These are phyloP conservation scores for Fusarium caatingaense DNA, from an alignment of 2,329 filamentous ascomycete species.

Conservation along the genomic window DNA sequence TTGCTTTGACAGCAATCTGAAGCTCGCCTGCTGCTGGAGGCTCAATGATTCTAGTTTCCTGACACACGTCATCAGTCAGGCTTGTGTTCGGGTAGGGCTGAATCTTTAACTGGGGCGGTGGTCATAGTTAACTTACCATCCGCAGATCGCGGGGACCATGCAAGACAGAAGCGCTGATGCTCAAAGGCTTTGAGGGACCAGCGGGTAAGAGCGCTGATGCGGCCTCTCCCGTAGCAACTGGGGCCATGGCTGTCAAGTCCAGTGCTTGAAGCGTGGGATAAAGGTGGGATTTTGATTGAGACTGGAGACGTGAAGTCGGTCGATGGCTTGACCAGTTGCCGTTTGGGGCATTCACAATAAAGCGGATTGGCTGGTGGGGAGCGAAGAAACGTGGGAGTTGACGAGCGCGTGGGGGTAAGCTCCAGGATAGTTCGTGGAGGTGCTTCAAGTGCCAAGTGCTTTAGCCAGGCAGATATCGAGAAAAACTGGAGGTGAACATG, in stretches of 20 bases:
- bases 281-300: conserved; percentile 57
- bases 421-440: conserved; percentile 43
- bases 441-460: conserved; percentile 40
- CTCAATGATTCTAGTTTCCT: conserved; percentile 64
- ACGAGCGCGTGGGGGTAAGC: conserved; percentile 44
- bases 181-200: conserved; percentile 55
- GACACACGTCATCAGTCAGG: conserved; percentile 28
- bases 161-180: conserved; percentile 66
- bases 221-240: conserved; percentile 60
- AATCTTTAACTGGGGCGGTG: conserved; percentile 12
- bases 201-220: conserved; percentile 58
- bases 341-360: conserved; percentile 44
- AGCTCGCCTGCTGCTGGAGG: conserved; percentile 65
- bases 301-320: conserved; percentile 43
- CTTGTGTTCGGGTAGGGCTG: conserved; percentile 42
- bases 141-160: conserved; percentile 68
- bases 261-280: conserved; percentile 68
- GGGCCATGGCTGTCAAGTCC: conserved; percentile 57
- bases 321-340: conserved; percentile 49
- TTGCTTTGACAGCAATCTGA: conserved; percentile 73
- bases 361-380: conserved; percentile 47
- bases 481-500: conserved; percentile 19
- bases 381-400: conserved; percentile 44
- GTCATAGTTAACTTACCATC: conserved; percentile 59
- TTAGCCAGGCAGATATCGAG: conserved; percentile 24